These are phyloP conservation scores for Colletotrichum plurivorum DNA, from an alignment of 2,329 filamentous ascomycete species.

Conservation along the genomic window DNA sequence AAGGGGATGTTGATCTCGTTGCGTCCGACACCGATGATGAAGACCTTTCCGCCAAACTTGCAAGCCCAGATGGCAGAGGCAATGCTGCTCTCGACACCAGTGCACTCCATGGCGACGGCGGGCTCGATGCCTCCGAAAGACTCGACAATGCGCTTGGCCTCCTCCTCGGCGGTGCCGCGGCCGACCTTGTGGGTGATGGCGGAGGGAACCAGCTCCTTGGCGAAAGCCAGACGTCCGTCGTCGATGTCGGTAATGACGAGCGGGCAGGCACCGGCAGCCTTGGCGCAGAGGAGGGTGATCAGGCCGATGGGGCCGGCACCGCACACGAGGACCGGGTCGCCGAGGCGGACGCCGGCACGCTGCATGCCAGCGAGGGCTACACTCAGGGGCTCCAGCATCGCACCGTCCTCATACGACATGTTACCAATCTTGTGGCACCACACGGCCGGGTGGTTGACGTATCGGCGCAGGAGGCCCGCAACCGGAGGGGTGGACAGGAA, in stretches of 20 bases:
- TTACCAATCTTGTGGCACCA: constrained; percentile 98
- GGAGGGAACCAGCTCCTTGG: constrained; percentile 84
- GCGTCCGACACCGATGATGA: constrained; percentile 95
- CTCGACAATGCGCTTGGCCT: constrained; percentile 76
- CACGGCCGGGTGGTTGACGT: constrained; percentile 92
- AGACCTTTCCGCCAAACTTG: constrained; percentile 97
- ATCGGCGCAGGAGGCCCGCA: constrained; percentile 87
- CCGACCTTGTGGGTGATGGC: constrained; percentile 87
- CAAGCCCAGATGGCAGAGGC: constrained; percentile 88
- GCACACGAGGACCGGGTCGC: constrained; percentile 90
- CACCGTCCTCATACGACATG: constrained; percentile 93
- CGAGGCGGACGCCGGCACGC: constrained; percentile 83
- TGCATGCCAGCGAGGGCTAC: constrained; percentile 92
- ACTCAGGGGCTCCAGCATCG: constrained; percentile 89
- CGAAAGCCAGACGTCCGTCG: constrained; percentile 85
- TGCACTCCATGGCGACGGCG: constrained; percentile 89
- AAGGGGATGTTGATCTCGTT: constrained; percentile 97
- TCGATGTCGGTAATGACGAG: constrained; percentile 97
- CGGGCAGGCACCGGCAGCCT: constrained; percentile 89
- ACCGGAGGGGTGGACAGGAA: constrained; percentile 95
- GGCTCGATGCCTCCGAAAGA: constrained; percentile 86
- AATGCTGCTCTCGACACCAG: constrained; percentile 92
- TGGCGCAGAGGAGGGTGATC: constrained; percentile 86
- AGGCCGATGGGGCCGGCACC: constrained; percentile 95
- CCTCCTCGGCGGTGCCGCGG: constrained; percentile 76